A percentile compares a stretch with the other conserved stretches of the same genome.
Conservation (phyloP, 228 moss, liverwort and hornwort genomes). For the Sphagnum fallax region DNA sequence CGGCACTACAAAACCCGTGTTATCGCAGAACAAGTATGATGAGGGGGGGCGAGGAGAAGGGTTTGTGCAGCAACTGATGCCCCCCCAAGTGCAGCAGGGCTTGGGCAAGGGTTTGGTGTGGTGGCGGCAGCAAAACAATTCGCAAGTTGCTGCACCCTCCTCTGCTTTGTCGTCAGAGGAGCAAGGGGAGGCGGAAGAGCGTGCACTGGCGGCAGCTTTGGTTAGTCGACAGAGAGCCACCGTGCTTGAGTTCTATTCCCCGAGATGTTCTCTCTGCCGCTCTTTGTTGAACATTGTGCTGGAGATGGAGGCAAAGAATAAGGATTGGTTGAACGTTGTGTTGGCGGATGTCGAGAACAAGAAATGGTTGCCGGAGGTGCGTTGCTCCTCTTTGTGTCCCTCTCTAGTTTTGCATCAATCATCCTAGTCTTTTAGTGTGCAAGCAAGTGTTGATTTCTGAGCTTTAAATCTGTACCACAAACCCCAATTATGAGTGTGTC, state of each 20-base stretch:
- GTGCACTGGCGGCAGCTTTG: slow-evolving; percentile 76
- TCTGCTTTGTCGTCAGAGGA: slow-evolving; percentile 36
- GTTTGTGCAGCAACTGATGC: slow-evolving; percentile 16
- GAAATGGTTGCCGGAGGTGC: slow-evolving; percentile 87
- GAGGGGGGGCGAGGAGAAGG: slow-evolving; percentile 1
- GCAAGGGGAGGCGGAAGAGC: slow-evolving; percentile 58
- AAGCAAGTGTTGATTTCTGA: no score
- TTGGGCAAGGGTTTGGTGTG: slow-evolving; percentile 26
- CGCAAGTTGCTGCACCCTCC: slow-evolving; percentile 1
- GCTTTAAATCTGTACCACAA: no score
- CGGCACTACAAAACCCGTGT: neutral
- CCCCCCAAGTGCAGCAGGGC: slow-evolving; percentile 25
- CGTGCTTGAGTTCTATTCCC: slow-evolving; percentile 84
- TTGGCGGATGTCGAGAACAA: slow-evolving; percentile 94
- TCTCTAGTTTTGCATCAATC: neutral
- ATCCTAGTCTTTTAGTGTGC: neutral
- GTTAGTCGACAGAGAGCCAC: slow-evolving; percentile 64
- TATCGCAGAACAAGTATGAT: slow-evolving; percentile 15
- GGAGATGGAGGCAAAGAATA: slow-evolving; percentile 62
- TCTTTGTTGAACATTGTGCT: slow-evolving; percentile 61
- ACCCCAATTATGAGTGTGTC: no score
- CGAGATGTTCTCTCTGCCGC: slow-evolving; percentile 71
- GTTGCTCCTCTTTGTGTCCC: neutral
- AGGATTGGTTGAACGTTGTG: slow-evolving; percentile 77
- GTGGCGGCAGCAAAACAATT: slow-evolving; percentile 27